Percentiles rank a stretch among this genome's conserved stretches.
Conservation (phyloP, 768 basidiomycete genomes). For the Hortiboletus flavorubellus region DNA sequence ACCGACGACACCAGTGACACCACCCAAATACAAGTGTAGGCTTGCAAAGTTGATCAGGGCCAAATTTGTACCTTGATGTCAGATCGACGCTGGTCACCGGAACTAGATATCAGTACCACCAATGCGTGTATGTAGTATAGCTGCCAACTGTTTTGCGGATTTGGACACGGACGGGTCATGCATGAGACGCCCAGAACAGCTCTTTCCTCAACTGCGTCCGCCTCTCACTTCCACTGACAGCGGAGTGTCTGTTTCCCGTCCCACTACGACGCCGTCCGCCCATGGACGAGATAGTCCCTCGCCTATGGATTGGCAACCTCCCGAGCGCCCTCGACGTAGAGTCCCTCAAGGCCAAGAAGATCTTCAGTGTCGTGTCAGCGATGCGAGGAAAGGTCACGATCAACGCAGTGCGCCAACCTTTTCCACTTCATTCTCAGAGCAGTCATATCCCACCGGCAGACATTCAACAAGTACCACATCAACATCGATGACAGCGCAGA, state of each 20-base stretch:
- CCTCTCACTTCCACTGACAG: not conserved
- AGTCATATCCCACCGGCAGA: constrained; percentile 39
- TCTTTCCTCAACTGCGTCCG: not conserved
- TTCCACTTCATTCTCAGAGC: constrained; percentile 24
- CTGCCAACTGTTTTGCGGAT: too few species aligned
- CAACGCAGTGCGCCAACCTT: constrained; percentile 45
- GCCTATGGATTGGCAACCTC: constrained; percentile 84
- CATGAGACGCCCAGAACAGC: not conserved
- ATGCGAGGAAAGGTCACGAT: constrained; percentile 69
- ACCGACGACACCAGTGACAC: not conserved
- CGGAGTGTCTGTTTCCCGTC: not conserved
- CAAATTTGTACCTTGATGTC: not conserved
- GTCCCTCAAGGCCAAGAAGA: constrained; percentile 63
- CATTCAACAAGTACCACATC: constrained; percentile 77
- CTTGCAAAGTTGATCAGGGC: constrained; percentile 13
- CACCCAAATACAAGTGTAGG: constrained; percentile 13
- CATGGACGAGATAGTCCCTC: constrained; percentile 79
- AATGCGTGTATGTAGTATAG: not conserved
- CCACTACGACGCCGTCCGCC: constrained; percentile 1
- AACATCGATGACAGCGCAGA: constrained; percentile 72
- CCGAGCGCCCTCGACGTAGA: constrained; percentile 62
- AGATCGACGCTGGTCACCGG: too few species aligned
- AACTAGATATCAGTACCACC: too few species aligned
- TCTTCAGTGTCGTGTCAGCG: constrained; percentile 69
- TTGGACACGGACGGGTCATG: not conserved